Base-by-base conservation (phyloP, 371 early-diverging fungal species). In the Paraphysoderma sedebokerense region DNA sequence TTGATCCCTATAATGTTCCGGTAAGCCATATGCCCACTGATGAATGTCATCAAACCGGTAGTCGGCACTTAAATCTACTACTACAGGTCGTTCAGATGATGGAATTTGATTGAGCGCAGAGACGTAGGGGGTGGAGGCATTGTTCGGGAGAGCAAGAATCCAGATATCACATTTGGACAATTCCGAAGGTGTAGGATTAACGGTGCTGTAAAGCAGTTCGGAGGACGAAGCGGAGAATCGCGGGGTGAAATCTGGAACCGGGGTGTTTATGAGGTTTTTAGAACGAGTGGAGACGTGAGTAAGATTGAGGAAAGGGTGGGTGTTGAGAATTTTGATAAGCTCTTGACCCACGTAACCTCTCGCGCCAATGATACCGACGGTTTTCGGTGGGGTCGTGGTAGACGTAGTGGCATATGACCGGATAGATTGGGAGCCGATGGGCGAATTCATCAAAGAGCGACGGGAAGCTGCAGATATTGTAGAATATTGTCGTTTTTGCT, bases 271-370 rank as follows among this genome's bases (percentile, higher is more conserved):
- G 44, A 92, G 71, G 62, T 92, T 93, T 50, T 42, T 24, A 22
- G 42, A 42, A 19, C 97, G 89, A 22, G 92, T 89, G 20, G 83
- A 82, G 27, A 92, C 87, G 48, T 81, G 78, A n/a, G 82, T 74
- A 32, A 96, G 68, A 51, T 85, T 79, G 26, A 90, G 57, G 20
- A 74, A 49, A 35, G 92, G 92, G 58, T 96, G 97, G 29, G 60
- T 62, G 57, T 90, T 76, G 51, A 93, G 74, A 27, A 96, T 65
- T 46, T 74, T 72, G 56, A 96, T 88, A 46, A 96, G 67, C 61
- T 96, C 93, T 52, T 79, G 84, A 19, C 97, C 97, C 23, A 92
- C 91, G 62, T 83, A 86, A 12, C 97, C 97, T 54, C 97, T 85
- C 9, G 93, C 97, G 46, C 96, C 96, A 48, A 96, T 89, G 31